Conservation (phyloP, 2,329 filamentous ascomycete species). For the Westerdykella aurantiaca region DNA sequence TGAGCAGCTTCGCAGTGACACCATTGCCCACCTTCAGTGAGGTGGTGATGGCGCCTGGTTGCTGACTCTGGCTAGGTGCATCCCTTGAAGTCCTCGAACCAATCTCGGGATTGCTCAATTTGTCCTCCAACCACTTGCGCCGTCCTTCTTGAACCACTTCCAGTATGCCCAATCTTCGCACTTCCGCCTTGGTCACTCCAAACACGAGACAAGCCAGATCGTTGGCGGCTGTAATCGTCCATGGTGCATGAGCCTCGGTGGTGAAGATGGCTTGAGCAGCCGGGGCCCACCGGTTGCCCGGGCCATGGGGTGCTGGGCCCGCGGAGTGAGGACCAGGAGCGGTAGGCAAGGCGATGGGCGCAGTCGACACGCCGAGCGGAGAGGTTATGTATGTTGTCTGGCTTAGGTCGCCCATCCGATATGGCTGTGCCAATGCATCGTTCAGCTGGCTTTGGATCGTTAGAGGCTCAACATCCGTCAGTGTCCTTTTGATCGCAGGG, state of each 20-base stretch:
- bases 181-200: slow-evolving; percentile 94
- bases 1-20: slow-evolving; percentile 81
- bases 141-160: slow-evolving; percentile 91
- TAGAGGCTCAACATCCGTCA: slow-evolving; percentile 73
- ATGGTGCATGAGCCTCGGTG: slow-evolving; percentile 83
- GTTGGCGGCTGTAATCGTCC: slow-evolving; percentile 94
- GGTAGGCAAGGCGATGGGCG: slow-evolving; percentile 29
- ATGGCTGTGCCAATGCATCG: slow-evolving; percentile 80
- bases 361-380: slow-evolving; percentile 41
- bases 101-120: slow-evolving; percentile 61
- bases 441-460: slow-evolving; percentile 76
- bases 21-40: slow-evolving; percentile 66
- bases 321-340: slow-evolving; percentile 30
- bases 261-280: slow-evolving; percentile 96
- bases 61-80: slow-evolving; percentile 26
- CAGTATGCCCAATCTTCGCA: slow-evolving; percentile 88
- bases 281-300: slow-evolving; percentile 83
- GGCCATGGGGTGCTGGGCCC: slow-evolving; percentile 60
- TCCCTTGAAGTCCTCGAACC: slow-evolving; percentile 38
- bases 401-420: slow-evolving; percentile 51
- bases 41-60: slow-evolving; percentile 32
- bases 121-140: slow-evolving; percentile 82
- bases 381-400: slow-evolving; percentile 42
- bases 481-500: slow-evolving; percentile 73
- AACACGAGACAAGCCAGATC: slow-evolving; percentile 96